These are phyloP conservation scores for Staphylotrichum longicolle DNA, from an alignment of 495 filamentous ascomycete species.

Conservation along the genomic window DNA sequence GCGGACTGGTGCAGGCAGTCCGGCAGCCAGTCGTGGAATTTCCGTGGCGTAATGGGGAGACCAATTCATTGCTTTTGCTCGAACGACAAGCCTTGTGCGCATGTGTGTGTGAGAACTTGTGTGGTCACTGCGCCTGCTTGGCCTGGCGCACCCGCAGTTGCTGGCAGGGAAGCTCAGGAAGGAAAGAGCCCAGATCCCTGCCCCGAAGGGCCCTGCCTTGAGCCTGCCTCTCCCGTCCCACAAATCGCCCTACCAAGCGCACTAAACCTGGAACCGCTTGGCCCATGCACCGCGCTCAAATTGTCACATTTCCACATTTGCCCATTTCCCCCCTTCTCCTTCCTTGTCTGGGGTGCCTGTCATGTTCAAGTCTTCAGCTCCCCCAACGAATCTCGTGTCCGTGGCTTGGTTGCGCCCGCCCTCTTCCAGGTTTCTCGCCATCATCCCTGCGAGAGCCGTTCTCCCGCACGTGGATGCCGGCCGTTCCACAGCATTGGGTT, in stretches of 20 bases:
- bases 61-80: conserved; percentile 28
- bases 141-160: too few species aligned
- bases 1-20: not conserved
- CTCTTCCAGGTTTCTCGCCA: not conserved
- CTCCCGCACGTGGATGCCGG: not conserved
- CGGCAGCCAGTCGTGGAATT: conserved; percentile 26
- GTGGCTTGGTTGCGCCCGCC: not conserved
- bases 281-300: conserved; percentile 13
- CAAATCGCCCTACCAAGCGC: not conserved
- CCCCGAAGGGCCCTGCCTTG: not conserved
- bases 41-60: conserved; percentile 34
- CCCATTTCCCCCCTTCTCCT: not conserved
- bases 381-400: not conserved
- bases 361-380: not conserved
- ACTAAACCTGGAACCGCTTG: conserved; percentile 13
- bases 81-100: not conserved
- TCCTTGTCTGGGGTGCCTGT: too few species aligned
- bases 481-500: not conserved
- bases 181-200: not conserved
- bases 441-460: not conserved
- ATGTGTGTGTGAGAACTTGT: too few species aligned
- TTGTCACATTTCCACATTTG: conserved; percentile 6
- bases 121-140: too few species aligned
- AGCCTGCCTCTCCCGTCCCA: too few species aligned
- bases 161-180: too few species aligned